These are phyloP conservation scores for Carex sylvatica DNA, from an alignment of 202 grass and related monocot species.

Conservation along the genomic window DNA sequence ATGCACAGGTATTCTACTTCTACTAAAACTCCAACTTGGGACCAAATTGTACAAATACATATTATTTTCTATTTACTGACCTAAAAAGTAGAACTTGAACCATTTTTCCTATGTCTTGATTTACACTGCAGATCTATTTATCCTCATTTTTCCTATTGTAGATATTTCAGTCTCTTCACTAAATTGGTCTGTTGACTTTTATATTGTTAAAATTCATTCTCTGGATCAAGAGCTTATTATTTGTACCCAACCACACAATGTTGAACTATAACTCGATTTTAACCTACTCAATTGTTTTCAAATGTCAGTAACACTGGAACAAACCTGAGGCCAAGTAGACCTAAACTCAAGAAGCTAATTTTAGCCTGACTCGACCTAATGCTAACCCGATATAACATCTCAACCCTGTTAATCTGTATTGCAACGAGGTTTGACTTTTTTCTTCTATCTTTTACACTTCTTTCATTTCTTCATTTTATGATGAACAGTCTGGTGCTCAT, in stretches of 20 bases:
- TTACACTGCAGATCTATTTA: background rate
- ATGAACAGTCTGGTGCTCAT: slow-evolving; percentile 35
- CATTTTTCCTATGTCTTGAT: background rate
- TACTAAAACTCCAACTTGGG: background rate
- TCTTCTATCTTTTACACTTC: background rate
- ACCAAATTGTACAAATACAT: background rate
- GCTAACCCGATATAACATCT: background rate
- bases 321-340: background rate
- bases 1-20: background rate
- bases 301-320: background rate
- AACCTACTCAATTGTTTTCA: background rate
- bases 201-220: background rate
- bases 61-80: background rate
- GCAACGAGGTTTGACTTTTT: background rate
- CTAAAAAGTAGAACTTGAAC: background rate
- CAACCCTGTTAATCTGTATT: background rate
- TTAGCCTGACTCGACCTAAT: background rate
- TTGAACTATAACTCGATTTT: background rate
- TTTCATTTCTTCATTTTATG: slow-evolving; percentile 2
- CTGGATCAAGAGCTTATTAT: background rate
- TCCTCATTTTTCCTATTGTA: background rate
- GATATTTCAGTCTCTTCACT: background rate
- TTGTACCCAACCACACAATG: background rate
- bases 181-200: background rate
- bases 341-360: background rate